A percentile compares a stretch with the other conserved stretches of the same genome.
Conservation (phyloP, 805 yeast genomes). For the Wickerhamomyces ciferrii region DNA sequence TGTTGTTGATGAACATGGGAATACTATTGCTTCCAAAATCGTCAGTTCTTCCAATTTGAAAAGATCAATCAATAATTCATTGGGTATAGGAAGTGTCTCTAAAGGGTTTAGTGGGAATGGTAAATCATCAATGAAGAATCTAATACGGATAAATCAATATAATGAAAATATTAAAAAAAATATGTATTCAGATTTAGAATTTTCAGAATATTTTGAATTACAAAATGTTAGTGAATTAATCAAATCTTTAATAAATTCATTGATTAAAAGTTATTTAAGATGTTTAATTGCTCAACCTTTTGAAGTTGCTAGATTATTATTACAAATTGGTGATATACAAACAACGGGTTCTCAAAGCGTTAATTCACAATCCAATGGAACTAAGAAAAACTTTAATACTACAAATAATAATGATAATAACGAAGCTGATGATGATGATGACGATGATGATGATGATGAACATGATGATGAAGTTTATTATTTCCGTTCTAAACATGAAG, state of each 20-base stretch:
- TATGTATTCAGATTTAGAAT: conserved; percentile 45
- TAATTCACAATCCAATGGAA: background rate
- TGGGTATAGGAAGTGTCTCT: conserved; percentile 5
- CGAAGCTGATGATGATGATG: conserved; percentile 37
- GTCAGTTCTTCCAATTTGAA: conserved; percentile 18
- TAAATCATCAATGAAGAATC: conserved; percentile 12
- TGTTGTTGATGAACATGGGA: conserved; percentile 42
- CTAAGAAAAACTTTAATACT: conserved; percentile 12
- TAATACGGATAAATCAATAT: conserved; percentile 16
- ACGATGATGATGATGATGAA: conserved; percentile 24
- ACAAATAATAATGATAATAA: conserved; percentile 16
- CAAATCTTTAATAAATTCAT: conserved; percentile 52
- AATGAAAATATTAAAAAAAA: conserved; percentile 21
- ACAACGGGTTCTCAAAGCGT: conserved; percentile 9
- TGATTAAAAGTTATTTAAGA: conserved; percentile 63
- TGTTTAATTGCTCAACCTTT: conserved; percentile 80
- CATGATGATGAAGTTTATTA: conserved; percentile 41
- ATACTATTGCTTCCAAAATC: conserved; percentile 34
- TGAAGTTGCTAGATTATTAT: conserved; percentile 70
- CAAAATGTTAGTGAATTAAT: conserved; percentile 52
- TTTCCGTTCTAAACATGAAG: conserved; percentile 27
- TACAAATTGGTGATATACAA: conserved; percentile 73
- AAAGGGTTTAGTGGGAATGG: conserved; percentile 1
- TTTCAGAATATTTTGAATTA: conserved; percentile 60
- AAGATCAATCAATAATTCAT: conserved; percentile 5